Conservation (phyloP, 179 eudicot genomes). For the Spergularia azorica region DNA sequence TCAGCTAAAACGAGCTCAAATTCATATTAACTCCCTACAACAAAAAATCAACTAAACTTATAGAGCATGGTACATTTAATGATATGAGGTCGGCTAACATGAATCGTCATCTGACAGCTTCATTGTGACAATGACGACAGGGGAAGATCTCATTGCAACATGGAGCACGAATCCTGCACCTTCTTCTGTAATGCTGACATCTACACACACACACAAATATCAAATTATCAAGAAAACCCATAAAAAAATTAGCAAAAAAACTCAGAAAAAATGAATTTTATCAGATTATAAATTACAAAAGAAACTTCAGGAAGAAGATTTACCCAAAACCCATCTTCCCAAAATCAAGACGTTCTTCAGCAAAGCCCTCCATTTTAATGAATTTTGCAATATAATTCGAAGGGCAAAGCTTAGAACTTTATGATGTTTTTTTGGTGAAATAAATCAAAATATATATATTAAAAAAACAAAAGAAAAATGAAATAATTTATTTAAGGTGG, state of each 20-base stretch:
- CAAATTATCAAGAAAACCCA: background rate
- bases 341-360: constrained; percentile 78
- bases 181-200: constrained; percentile 95
- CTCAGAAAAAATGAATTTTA: too few species aligned
- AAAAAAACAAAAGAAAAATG: background rate
- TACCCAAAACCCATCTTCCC: constrained; percentile 99
- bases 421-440: background rate
- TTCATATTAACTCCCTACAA: too few species aligned
- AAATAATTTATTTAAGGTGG: background rate
- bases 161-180: constrained; percentile 95
- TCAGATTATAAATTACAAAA: background rate
- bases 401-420: constrained; percentile 18
- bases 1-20: background rate
- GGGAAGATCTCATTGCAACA: constrained; percentile 91
- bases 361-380: constrained; percentile 61
- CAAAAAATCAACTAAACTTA: background rate
- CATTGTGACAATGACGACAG: constrained; percentile 98
- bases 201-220: constrained; percentile 36
- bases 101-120: constrained; percentile 29
- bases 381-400: background rate
- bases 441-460: background rate
- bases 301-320: background rate
- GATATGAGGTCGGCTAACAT: too few species aligned
- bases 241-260: constrained; percentile 7
- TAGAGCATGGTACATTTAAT: background rate